Evolutionary conservation across 768 basidiomycete genomes (phyloP).

Genomic region (Gyrodon lividus): DNA sequence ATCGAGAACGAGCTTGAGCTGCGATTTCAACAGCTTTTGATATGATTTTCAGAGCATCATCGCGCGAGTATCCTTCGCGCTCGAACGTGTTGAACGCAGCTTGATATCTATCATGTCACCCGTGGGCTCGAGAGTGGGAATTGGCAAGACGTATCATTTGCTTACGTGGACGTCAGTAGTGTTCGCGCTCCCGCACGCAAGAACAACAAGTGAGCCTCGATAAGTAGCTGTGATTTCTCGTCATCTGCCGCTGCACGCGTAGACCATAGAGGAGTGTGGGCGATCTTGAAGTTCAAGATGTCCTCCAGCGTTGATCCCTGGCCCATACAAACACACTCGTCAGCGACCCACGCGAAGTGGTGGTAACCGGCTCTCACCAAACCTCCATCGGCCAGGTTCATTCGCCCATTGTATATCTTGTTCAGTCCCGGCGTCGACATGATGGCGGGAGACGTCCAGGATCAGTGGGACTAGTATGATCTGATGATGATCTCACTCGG

Average conservation of each 20-base stretch:
- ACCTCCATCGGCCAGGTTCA: conserved; percentile 45
- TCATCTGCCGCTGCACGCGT: conserved; percentile 55
- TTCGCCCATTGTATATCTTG: conserved; percentile 9
- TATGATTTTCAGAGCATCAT: conserved; percentile 49
- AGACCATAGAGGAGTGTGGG: conserved; percentile 69
- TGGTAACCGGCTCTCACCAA: conserved; percentile 33
- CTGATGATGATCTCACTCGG: too few relatives aligned
- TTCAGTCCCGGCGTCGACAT: conserved; percentile 5
- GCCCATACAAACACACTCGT: conserved; percentile 5
- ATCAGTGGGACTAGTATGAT: too few relatives aligned
- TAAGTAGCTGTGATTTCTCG: conserved; percentile 43
- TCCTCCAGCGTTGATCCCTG: conserved; percentile 67
- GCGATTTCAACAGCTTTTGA: conserved; percentile 53
- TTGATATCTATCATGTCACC: conserved; percentile 53
- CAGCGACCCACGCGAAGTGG: not conserved
- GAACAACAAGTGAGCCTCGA: conserved; percentile 62
- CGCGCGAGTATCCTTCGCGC: conserved; percentile 45
- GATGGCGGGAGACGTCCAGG: not conserved
- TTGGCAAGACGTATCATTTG: not conserved
- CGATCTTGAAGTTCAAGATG: conserved; percentile 44
- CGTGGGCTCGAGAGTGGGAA: not conserved
- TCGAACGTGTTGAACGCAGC: conserved; percentile 55
- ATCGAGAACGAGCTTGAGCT: conserved; percentile 41
- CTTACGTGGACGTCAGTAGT: conserved; percentile 69
- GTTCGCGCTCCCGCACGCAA: conserved; percentile 63